These are phyloP conservation scores for Moringa oleifera DNA, from an alignment of 345 rosid species.

Conservation along the genomic window DNA sequence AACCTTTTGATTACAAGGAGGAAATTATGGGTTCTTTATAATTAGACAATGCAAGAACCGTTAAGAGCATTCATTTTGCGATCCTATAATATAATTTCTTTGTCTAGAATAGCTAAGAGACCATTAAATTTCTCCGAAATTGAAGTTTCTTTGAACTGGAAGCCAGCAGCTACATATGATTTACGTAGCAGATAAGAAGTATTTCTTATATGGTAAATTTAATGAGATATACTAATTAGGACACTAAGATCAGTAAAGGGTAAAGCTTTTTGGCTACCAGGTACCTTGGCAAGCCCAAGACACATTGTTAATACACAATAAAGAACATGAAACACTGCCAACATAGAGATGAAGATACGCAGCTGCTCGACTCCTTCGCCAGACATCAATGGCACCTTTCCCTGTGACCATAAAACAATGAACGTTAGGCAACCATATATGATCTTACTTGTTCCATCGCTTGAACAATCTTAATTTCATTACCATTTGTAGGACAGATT, in stretches of 20 bases:
- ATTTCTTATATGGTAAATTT: too few relatives aligned
- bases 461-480: not conserved
- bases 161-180: too few relatives aligned
- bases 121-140: too few relatives aligned
- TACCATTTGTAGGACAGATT: not conserved
- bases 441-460: too few relatives aligned
- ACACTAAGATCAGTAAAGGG: not conserved
- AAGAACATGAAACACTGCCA: slow-evolving; percentile 23
- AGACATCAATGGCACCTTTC: slow-evolving; percentile 24
- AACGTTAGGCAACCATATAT: too few relatives aligned
- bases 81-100: too few relatives aligned
- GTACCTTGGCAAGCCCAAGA: slow-evolving; percentile 27
- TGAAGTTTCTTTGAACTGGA: not conserved
- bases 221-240: not conserved
- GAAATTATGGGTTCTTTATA: too few relatives aligned
- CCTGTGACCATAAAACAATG: slow-evolving; percentile 11
- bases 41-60: too few relatives aligned
- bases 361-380: slow-evolving; percentile 25
- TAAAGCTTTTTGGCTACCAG: not conserved
- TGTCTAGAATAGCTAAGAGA: too few relatives aligned
- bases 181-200: not conserved
- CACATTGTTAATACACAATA: slow-evolving; percentile 23
- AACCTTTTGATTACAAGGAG: too few relatives aligned
- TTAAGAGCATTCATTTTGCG: too few relatives aligned
- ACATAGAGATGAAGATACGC: slow-evolving; percentile 19